Conservation (phyloP, 1,139 yeast species). For the Taphrina communis region DNA sequence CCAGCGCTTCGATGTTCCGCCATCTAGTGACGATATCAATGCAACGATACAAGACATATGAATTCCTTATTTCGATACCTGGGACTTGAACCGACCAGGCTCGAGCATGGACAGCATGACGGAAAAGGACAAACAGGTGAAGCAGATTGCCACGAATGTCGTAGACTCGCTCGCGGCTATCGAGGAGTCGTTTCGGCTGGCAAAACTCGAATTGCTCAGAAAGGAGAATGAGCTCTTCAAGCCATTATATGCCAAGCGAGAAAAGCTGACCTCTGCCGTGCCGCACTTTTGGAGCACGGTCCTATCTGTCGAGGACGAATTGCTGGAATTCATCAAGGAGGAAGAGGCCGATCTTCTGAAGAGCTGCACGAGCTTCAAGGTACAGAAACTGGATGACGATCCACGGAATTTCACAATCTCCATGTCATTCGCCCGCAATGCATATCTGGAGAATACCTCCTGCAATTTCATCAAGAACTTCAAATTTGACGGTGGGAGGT, state of each 20-base stretch:
- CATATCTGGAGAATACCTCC: constrained; percentile 23
- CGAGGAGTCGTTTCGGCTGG: constrained; percentile 34
- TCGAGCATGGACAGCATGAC: neutral
- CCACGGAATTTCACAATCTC: constrained; percentile 32
- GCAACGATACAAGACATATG: neutral
- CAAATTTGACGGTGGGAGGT: constrained; percentile 33
- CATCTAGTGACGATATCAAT: neutral
- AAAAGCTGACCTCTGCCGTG: constrained; percentile 31
- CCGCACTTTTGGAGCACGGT: constrained; percentile 40
- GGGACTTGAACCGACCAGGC: no score
- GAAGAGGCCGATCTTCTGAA: constrained; percentile 34
- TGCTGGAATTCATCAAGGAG: constrained; percentile 20
- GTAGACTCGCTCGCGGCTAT: constrained; percentile 32
- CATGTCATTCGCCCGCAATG: constrained; percentile 21
- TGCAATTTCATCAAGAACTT: constrained; percentile 21
- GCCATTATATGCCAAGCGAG: constrained; percentile 38
- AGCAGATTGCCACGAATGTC: constrained; percentile 27
- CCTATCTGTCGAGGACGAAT: constrained; percentile 27
- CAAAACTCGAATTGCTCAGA: constrained; percentile 30
- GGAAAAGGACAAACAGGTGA: constrained; percentile 23
- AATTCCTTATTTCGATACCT: no score
- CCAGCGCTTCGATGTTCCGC: neutral
- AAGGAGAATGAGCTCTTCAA: constrained; percentile 30
- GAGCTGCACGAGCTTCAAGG: constrained; percentile 18
- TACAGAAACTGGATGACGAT: constrained; percentile 24